A percentile compares a stretch with the other conserved stretches of the same genome.
phyloP scores from a whole-genome alignment of 2,329 filamentous ascomycete species.

The Aspergillus tanneri region DNA sequence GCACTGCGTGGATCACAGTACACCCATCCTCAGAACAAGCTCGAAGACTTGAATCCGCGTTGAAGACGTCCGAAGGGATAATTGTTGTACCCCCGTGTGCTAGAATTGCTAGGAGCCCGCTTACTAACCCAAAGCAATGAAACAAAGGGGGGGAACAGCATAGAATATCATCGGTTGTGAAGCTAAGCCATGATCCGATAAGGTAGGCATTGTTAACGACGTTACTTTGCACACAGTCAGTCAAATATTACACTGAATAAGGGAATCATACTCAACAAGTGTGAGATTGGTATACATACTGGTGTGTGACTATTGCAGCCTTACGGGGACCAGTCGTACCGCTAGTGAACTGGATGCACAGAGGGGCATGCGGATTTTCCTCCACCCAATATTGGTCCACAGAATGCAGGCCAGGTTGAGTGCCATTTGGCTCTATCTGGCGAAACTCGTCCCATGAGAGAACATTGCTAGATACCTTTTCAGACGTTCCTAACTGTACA shows the following conservation, averaged over 20 bases:
- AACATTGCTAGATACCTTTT: background rate
- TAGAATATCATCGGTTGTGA: slow-evolving; percentile 61
- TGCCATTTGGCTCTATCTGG: slow-evolving; percentile 35
- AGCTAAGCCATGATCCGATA: slow-evolving; percentile 51
- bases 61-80: slow-evolving; percentile 55
- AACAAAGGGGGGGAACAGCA: slow-evolving; percentile 76
- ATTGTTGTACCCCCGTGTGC: slow-evolving; percentile 69
- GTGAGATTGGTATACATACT: slow-evolving; percentile 51
- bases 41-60: slow-evolving; percentile 59
- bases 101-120: slow-evolving; percentile 64
- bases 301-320: slow-evolving; percentile 58
- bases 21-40: slow-evolving; percentile 61
- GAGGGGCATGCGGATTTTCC: background rate
- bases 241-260: background rate
- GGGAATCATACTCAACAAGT: no score
- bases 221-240: background rate
- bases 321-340: slow-evolving; percentile 53
- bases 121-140: slow-evolving; percentile 73
- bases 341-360: slow-evolving; percentile 59
- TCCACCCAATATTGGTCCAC: slow-evolving; percentile 28
- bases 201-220: background rate
- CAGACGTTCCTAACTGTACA: background rate
- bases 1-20: slow-evolving; percentile 71
- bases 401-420: background rate
- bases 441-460: slow-evolving; percentile 44